Evolutionary conservation across 768 basidiomycete genomes (phyloP).

Genomic region (Leccinum subgranulosum): DNA sequence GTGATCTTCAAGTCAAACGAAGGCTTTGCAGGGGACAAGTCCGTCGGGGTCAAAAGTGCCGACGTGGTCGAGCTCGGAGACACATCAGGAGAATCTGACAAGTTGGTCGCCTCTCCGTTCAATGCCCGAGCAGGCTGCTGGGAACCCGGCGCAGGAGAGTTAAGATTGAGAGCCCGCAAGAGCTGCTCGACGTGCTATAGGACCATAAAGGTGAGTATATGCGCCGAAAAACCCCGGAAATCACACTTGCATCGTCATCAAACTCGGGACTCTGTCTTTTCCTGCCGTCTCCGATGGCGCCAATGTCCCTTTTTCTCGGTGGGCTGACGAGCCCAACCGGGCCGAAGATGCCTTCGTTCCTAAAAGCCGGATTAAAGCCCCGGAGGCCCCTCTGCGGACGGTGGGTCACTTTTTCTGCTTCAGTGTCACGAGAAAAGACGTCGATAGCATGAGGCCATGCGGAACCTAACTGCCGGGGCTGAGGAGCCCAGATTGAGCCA

Average conservation of each 20-base stretch:
- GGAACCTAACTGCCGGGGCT: conserved; percentile 62
- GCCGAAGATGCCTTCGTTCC: conserved; percentile 67
- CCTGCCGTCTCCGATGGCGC: conserved; percentile 79
- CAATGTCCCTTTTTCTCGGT: conserved; percentile 49
- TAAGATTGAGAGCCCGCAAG: conserved; percentile 73
- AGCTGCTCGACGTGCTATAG: conserved; percentile 76
- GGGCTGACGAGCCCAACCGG: conserved; percentile 38
- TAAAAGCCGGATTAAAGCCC: conserved; percentile 21
- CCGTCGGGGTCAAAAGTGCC: conserved; percentile 69
- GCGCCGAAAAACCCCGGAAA: conserved; percentile 17
- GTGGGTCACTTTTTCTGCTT: conserved; percentile 41
- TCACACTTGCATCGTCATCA: conserved; percentile 42
- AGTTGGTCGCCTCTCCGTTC: conserved; percentile 37
- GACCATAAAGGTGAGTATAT: conserved; percentile 29
- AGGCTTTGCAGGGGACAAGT: conserved; percentile 61
- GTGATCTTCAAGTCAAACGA: conserved; percentile 56
- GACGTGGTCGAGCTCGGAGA: conserved; percentile 73
- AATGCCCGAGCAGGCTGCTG: conserved; percentile 44
- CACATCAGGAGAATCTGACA: conserved; percentile 60
- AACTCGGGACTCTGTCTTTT: conserved; percentile 58
- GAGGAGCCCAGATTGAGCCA: conserved; percentile 81
- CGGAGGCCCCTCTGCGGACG: conserved; percentile 28
- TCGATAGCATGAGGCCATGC: conserved; percentile 70
- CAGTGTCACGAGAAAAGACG: conserved; percentile 53
- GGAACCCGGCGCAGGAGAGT: conserved; percentile 60